Evolutionary conservation across 441 rosid species (phyloP).

Genomic region (Populus trichocarpa): DNA sequence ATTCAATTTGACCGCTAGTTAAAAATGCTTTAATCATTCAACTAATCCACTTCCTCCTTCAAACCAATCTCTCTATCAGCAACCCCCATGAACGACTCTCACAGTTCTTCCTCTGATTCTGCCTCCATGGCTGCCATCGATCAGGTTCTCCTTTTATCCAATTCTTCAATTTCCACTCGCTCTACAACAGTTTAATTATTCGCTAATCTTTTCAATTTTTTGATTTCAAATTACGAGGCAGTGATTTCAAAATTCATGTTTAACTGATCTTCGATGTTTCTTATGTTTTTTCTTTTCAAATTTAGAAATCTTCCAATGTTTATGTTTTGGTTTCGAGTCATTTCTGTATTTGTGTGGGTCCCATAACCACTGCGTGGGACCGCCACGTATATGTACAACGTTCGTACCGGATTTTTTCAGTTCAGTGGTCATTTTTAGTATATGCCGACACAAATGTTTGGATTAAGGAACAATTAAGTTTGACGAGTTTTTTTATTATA

Average conservation of each 20-base stretch:
- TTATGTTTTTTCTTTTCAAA: not conserved
- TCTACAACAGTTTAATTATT: not conserved
- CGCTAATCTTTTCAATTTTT: not conserved
- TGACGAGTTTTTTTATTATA: not conserved
- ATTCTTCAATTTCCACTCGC: not conserved
- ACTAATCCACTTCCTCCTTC: not conserved
- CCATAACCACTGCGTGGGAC: not conserved
- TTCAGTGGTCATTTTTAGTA: not conserved
- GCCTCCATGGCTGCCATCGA: constrained; percentile 63
- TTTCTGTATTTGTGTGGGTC: not conserved
- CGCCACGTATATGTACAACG: not conserved
- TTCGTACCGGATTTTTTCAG: not conserved
- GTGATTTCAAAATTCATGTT: not conserved
- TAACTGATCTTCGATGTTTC: not conserved
- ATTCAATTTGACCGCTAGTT: not conserved
- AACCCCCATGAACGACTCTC: constrained; percentile 67
- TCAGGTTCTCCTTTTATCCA: constrained; percentile 40
- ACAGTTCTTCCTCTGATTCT: constrained; percentile 51
- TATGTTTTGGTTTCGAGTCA: not conserved
- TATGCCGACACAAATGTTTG: not conserved
- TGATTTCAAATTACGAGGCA: not conserved
- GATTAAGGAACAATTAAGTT: not conserved
- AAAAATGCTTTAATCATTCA: constrained; percentile 26
- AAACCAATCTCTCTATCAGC: constrained; percentile 10
- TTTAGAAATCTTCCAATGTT: not conserved